phyloP scores from a whole-genome alignment of 2,329 filamentous ascomycete species.

The Coniosporium tulheliwenetii region DNA sequence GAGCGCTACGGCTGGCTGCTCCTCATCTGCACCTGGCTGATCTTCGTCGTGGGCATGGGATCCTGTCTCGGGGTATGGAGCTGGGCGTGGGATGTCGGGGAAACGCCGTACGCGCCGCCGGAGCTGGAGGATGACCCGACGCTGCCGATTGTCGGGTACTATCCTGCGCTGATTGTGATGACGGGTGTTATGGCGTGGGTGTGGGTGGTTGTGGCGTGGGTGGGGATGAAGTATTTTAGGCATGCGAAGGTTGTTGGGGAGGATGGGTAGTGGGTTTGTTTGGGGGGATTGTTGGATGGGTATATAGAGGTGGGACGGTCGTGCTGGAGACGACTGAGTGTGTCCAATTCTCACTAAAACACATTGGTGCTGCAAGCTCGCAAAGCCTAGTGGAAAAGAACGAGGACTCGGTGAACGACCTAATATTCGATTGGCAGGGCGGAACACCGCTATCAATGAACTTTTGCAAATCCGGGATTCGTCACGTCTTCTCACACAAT shows the following conservation, averaged over 20 bases:
- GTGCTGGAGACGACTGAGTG: no score
- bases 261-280: conserved; percentile 23
- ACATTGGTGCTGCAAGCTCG: no score
- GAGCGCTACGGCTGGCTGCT: conserved; percentile 98
- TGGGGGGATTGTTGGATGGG: no score
- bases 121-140: conserved; percentile 92
- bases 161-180: conserved; percentile 83
- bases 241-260: conserved; percentile 79
- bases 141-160: conserved; percentile 90
- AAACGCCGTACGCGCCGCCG: conserved; percentile 86
- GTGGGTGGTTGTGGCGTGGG: conserved; percentile 94
- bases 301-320: no score
- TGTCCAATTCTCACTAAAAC: no score
- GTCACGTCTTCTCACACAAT: no score
- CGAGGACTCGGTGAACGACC: no score
- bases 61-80: conserved; percentile 91
- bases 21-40: conserved; percentile 77
- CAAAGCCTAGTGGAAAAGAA: no score
- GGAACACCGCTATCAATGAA: no score
- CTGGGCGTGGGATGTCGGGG: conserved; percentile 98
- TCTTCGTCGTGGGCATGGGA: conserved; percentile 94
- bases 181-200: conserved; percentile 97
- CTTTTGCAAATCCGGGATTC: no score
- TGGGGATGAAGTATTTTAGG: conserved; percentile 98
- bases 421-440: no score